These are phyloP conservation scores for Penicillium italicum DNA, from an alignment of 2,329 filamentous ascomycete species.

Conservation along the genomic window DNA sequence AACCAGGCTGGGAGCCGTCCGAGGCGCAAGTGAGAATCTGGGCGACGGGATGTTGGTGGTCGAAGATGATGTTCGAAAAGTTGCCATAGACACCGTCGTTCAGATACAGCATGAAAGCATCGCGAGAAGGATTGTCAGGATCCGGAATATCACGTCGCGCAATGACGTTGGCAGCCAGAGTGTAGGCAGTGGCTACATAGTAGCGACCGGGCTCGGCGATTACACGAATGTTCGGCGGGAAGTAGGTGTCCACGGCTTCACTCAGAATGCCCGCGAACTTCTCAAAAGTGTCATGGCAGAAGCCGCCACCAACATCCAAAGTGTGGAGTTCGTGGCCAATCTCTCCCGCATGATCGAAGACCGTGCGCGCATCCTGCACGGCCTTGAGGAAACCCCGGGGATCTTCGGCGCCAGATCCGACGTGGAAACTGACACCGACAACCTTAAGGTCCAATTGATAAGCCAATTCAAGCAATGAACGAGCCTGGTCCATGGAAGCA, in stretches of 20 bases:
- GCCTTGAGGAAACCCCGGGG: constrained; percentile 88
- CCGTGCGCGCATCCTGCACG: constrained; percentile 78
- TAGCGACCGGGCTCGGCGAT: constrained; percentile 96
- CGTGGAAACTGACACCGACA: constrained; percentile 95
- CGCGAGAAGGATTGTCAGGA: constrained; percentile 46
- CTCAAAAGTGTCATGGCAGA: constrained; percentile 87
- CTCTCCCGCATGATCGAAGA: constrained; percentile 78
- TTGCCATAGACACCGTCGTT: constrained; percentile 98
- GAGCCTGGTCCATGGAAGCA: constrained; percentile 77
- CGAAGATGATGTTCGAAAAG: constrained; percentile 99
- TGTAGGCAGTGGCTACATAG: constrained; percentile 91
- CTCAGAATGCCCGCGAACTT: constrained; percentile 78
- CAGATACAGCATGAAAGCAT: constrained; percentile 91
- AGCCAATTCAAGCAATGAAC: constrained; percentile 72
- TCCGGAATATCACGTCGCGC: constrained; percentile 84
- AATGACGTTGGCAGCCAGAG: constrained; percentile 91
- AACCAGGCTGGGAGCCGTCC: constrained; percentile 58
- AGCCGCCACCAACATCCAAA: constrained; percentile 91
- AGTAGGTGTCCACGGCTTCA: constrained; percentile 78
- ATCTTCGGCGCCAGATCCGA: constrained; percentile 92
- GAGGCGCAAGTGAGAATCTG: constrained; percentile 68
- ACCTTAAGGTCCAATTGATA: constrained; percentile 82
- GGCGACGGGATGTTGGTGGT: constrained; percentile 87
- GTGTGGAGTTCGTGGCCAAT: constrained; percentile 80
- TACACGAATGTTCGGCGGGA: constrained; percentile 76